phyloP scores from a whole-genome alignment of 2,329 filamentous ascomycete species.

The Thelonectria olida region DNA sequence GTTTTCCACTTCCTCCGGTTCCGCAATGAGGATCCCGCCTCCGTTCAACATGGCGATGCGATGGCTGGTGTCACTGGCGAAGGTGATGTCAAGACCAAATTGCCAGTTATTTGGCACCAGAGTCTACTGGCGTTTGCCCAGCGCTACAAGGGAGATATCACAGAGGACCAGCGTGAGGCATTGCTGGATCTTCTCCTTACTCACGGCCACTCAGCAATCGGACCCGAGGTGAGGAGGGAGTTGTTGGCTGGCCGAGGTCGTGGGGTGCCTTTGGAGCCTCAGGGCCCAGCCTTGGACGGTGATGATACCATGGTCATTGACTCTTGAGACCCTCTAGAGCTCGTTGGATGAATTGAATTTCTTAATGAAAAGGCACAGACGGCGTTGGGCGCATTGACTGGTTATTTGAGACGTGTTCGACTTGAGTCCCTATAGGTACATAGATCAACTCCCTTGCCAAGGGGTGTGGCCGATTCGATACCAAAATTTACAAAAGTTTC shows the following conservation, averaged over 20 bases:
- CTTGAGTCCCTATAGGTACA: slow-evolving; percentile 36
- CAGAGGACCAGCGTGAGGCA: slow-evolving; percentile 92
- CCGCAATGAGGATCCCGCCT: slow-evolving; percentile 72
- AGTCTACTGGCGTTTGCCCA: slow-evolving; percentile 91
- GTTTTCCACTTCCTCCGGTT: slow-evolving; percentile 98
- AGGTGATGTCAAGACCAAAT: slow-evolving; percentile 66
- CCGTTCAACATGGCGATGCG: slow-evolving; percentile 60
- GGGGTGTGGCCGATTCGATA: slow-evolving; percentile 34
- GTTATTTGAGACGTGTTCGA: slow-evolving; percentile 33
- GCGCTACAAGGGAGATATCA: slow-evolving; percentile 94
- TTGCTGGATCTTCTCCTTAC: slow-evolving; percentile 86
- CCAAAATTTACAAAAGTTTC: slow-evolving; percentile 30
- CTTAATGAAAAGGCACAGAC: slow-evolving; percentile 37
- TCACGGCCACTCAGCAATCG: slow-evolving; percentile 87
- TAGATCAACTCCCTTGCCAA: slow-evolving; percentile 20
- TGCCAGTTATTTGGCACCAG: slow-evolving; percentile 98
- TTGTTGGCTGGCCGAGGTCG: slow-evolving; percentile 87
- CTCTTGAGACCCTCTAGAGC: slow-evolving; percentile 35
- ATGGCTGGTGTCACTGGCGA: slow-evolving; percentile 58
- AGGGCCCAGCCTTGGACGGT: slow-evolving; percentile 68
- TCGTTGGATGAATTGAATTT: slow-evolving; percentile 19
- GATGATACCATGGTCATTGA: slow-evolving; percentile 93
- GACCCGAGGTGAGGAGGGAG: slow-evolving; percentile 90
- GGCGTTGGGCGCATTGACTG: slow-evolving; percentile 38
- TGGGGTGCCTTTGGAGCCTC: slow-evolving; percentile 72